Conservation (phyloP, 805 yeast species). For the Pichia exigua region DNA sequence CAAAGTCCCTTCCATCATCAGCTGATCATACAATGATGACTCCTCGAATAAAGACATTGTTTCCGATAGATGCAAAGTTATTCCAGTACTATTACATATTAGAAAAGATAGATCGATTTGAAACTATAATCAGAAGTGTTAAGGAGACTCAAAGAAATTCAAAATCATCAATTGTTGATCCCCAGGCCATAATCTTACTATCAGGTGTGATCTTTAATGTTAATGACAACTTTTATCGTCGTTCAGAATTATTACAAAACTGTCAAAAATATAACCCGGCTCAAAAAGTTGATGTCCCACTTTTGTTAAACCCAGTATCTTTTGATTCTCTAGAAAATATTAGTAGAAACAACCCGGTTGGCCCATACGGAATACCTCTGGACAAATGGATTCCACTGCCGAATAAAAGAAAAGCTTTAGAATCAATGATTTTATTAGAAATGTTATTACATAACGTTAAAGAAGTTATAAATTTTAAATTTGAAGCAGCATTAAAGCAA, state of each 20-base stretch:
- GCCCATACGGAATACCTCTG: slow-evolving; percentile 6
- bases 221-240: slow-evolving; percentile 31
- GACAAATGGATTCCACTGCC: slow-evolving; percentile 17
- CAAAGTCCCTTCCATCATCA: neutral
- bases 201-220: slow-evolving; percentile 36
- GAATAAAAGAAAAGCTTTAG: slow-evolving; percentile 20
- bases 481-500: slow-evolving; percentile 9
- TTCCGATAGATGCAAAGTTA: slow-evolving; percentile 47
- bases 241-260: slow-evolving; percentile 30
- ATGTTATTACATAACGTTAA: slow-evolving; percentile 23
- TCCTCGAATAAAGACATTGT: slow-evolving; percentile 20
- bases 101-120: slow-evolving; percentile 35
- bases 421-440: slow-evolving; percentile 22
- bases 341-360: slow-evolving; percentile 6
- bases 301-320: slow-evolving; percentile 28
- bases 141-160: slow-evolving; percentile 17
- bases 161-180: slow-evolving; percentile 21
- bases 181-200: slow-evolving; percentile 31
- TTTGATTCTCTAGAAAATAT: slow-evolving; percentile 29
- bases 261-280: slow-evolving; percentile 38
- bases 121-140: slow-evolving; percentile 15
- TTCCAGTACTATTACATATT: slow-evolving; percentile 52
- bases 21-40: neutral
- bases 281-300: slow-evolving; percentile 33
- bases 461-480: slow-evolving; percentile 21